Evolutionary conservation across 2,329 filamentous ascomycete species (phyloP), one percentile per base, ranked within the genome.

Genomic region (Claviceps spartinae): DNA sequence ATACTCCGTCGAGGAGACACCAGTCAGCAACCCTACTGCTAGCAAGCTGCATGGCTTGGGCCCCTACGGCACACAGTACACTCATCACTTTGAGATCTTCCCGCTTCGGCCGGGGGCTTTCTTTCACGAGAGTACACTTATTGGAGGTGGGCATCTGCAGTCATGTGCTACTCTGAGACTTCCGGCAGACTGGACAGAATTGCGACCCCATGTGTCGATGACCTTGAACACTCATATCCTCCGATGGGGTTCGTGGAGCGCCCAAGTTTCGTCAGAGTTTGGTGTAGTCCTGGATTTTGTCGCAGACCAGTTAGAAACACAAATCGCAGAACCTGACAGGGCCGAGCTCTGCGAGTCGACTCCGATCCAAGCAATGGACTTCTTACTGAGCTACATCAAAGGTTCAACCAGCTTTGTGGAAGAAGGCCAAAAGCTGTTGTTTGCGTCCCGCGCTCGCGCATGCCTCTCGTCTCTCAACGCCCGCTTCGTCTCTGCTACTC

Each of bases 271-370:
- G 1, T 82, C 80, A 3, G 79, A 84, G 57, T 57, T 83, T 20
- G 80, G 81, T 2, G 69, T 83, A 41, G 64, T 81, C n/a, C 67
- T 82, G 53, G 81, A 84, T 61, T 79, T 73, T 62, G 65, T 83
- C 36, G 61, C 67, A 11, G 78, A 82, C 37, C 68, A 75, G 46
- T 53, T 69, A n/a, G 62, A 65, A 53, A 53, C 47, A 24, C 45
- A 18, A 43, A 7, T 55, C 14, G 26, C 30, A n/a, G n/a, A 18
- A 37, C 5, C 49, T 16, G 7, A 11, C 20, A 22, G 14, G 13
- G 18, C 3, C 34, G 46, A 4, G 6, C 50, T 4, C 4, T 52
- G 57, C 18, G 48, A 55, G n/a, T 53, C 51, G 43, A 56, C 55
- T 43, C 54, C 60, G 30, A 40, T 61, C 3, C 59, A 65, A 16